These are phyloP conservation scores for Tolypocladium sp. DNA, from an alignment of 2,329 filamentous ascomycete species.

Conservation along the genomic window DNA sequence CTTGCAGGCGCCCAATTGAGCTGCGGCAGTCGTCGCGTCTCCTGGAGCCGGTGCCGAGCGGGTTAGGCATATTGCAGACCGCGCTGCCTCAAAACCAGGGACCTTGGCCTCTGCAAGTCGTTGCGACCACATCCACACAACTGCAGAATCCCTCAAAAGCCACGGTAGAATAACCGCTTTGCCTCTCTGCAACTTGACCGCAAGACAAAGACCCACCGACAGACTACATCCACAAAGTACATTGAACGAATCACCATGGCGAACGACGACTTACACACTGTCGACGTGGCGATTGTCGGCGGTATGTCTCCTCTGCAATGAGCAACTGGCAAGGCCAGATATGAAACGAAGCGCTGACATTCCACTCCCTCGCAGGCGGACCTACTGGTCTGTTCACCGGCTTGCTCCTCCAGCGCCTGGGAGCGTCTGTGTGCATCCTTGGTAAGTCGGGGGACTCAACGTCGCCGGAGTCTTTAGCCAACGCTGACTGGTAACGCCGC, in stretches of 20 bases:
- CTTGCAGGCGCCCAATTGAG: background rate
- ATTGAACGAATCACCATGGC: background rate
- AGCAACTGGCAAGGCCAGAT: background rate
- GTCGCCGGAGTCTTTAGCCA: background rate
- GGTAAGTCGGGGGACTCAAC: conserved; percentile 13
- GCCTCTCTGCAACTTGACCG: background rate
- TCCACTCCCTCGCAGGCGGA: conserved; percentile 21
- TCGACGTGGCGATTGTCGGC: conserved; percentile 28
- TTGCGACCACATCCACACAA: background rate
- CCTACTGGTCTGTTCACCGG: conserved; percentile 37
- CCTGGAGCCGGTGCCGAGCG: background rate
- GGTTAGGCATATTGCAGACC: background rate
- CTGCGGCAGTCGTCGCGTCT: background rate
- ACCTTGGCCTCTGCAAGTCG: background rate
- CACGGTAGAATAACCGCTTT: background rate
- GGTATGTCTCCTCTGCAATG: conserved; percentile 13
- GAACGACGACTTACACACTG: conserved; percentile 6
- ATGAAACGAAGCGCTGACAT: background rate
- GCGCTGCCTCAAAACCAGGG: background rate
- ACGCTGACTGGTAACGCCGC: background rate
- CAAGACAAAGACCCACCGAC: background rate
- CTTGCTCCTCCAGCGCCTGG: conserved; percentile 30
- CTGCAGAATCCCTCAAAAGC: background rate
- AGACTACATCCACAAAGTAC: background rate
- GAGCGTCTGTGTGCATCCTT: conserved; percentile 29